Conservation (phyloP, 257 asterid genomes). For the Leonotis leonurus region DNA sequence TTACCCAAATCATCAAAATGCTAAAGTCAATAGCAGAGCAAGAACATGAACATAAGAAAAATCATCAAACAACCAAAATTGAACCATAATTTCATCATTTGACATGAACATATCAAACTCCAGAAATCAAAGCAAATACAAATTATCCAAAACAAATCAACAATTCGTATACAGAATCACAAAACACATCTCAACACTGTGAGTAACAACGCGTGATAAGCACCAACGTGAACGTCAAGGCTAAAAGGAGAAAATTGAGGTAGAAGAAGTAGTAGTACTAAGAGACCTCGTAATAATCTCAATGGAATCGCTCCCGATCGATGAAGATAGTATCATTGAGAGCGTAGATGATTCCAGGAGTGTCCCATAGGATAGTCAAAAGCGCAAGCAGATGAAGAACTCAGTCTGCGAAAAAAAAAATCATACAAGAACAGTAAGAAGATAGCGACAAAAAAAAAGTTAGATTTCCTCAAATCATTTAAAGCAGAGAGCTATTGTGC, state of each 20-base stretch:
- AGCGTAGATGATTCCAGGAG: constrained; percentile 71
- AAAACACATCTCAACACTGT: no score
- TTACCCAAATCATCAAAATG: neutral
- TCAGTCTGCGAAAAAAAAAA: constrained; percentile 41
- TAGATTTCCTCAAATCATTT: neutral
- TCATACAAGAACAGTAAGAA: no score
- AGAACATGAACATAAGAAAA: neutral
- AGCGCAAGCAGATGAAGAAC: constrained; percentile 63
- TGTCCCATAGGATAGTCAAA: constrained; percentile 53
- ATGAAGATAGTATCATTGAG: constrained; percentile 57
- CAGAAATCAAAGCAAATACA: neutral
- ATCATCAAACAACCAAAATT: neutral
- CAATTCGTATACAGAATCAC: neutral
- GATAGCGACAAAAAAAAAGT: constrained; percentile 1
- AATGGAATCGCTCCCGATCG: constrained; percentile 39
- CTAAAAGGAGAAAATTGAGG: neutral
- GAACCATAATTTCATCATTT: neutral
- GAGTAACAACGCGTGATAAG: neutral
- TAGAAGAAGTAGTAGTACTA: constrained; percentile 22
- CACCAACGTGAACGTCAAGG: neutral
- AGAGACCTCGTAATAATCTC: constrained; percentile 35
- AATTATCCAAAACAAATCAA: no score
- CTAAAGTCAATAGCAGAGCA: neutral
- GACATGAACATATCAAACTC: neutral
- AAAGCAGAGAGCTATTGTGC: constrained; percentile 60